Evolutionary conservation across 345 rosid species (phyloP), one percentile per base, ranked within the genome.

Genomic region (Gossypium raimondii): DNA sequence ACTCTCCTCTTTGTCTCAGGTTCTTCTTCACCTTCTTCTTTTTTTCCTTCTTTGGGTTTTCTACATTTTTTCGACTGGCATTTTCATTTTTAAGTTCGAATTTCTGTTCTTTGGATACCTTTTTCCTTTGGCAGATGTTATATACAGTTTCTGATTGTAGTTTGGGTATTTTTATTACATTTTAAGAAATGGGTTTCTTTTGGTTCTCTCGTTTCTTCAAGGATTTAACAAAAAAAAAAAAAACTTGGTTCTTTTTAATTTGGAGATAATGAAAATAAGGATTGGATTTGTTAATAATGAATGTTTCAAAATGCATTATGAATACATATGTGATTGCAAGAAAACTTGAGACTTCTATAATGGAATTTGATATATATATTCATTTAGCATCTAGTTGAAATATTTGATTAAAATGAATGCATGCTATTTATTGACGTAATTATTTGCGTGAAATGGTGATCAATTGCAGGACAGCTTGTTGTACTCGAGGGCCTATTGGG

Each of bases 401-500:
- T 7, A 16, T 65, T 22, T 47, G 9, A 24, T 27, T 7, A 20
- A n/a, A 16, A 27, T 22, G 57, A 38, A 20, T 45, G 16, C n/a
- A 27, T 41, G 14, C 25, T 9, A 18, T 13, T 20, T 60, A 17
- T 24, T 50, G 24, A 13, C 24, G 69, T 80, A 13, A 3, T 73
- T 16, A 29, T 67, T 73, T 27, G 34, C 18, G 72, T 69, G 50
- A 44, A 78, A 75, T 76, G 82, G 70, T 79, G 70, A 72, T 80
- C 77, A 86, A 86, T 75, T 86, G 81, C 89, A 82, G 79, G 87
- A 84, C 78, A 67, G 80, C 76, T 84, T 91, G 77, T 34, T 77
- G 27, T 83, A 77, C 76, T 90, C 96, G 4, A 87, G 86, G 78
- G 97, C 93, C 17, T 89, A 83, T 73, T 92, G 98, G 99, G 89